Conservation (phyloP, 768 basidiomycete species). For the Wakefieldia striispora region DNA sequence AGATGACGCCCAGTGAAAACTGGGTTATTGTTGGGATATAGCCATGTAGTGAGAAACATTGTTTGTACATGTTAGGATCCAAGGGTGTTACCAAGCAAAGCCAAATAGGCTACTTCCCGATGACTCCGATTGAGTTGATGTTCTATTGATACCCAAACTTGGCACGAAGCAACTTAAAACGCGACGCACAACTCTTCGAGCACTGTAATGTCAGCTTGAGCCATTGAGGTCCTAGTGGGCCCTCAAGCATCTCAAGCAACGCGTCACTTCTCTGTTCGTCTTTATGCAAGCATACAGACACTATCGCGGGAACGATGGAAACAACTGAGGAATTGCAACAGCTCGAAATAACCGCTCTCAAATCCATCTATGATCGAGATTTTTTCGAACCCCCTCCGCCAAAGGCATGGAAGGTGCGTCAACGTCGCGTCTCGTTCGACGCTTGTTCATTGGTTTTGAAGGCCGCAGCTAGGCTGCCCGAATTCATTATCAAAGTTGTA, state of each 20-base stretch:
- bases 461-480: conserved; percentile 68
- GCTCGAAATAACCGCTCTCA: conserved; percentile 73
- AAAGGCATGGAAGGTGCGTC: conserved; percentile 76
- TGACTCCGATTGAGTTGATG: conserved; percentile 15
- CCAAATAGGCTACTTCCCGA: conserved; percentile 17
- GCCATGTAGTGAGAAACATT: conserved; percentile 5
- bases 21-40: too few species aligned
- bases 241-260: conserved; percentile 59
- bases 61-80: conserved; percentile 20
- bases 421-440: conserved; percentile 6
- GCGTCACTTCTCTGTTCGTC: conserved; percentile 31
- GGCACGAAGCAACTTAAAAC: conserved; percentile 2
- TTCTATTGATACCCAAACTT: neutral
- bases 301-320: conserved; percentile 52
- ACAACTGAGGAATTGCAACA: conserved; percentile 64
- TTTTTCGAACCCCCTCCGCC: conserved; percentile 72
- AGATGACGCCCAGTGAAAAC: too few species aligned
- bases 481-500: conserved; percentile 71
- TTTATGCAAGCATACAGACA: conserved; percentile 9
- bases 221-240: conserved; percentile 64
- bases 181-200: conserved; percentile 5
- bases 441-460: conserved; percentile 25
- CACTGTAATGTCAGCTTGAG: conserved; percentile 68
- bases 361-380: conserved; percentile 78
- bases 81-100: conserved; percentile 10